A percentile compares a stretch with the other conserved stretches of the same genome.
phyloP scores from a whole-genome alignment of 257 asterid genomes.

The Primulina eburnea region DNA sequence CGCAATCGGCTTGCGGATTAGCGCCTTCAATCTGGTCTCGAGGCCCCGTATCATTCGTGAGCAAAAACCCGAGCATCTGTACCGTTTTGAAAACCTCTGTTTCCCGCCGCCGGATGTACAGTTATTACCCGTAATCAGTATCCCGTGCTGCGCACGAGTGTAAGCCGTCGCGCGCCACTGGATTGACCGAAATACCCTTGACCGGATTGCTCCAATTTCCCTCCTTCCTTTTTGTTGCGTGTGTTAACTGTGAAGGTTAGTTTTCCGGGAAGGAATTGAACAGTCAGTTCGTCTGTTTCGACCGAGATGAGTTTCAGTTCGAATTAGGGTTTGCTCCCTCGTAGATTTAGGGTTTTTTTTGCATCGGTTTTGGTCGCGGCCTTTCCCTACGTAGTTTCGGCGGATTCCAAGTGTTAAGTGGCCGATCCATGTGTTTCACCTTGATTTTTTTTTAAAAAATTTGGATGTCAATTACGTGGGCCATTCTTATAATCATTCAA shows the following conservation, averaged over 20 bases:
- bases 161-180: slow-evolving; percentile 22
- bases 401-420: slow-evolving; percentile 27
- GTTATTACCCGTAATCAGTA: slow-evolving; percentile 33
- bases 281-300: slow-evolving; percentile 28
- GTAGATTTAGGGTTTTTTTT: slow-evolving; percentile 41
- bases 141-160: slow-evolving; percentile 40
- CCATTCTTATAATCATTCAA: neutral
- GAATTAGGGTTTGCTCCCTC: slow-evolving; percentile 40
- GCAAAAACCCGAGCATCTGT: slow-evolving; percentile 36
- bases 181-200: slow-evolving; percentile 40
- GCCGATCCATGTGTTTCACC: slow-evolving; percentile 38
- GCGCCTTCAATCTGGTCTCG: slow-evolving; percentile 13
- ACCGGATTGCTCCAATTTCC: slow-evolving; percentile 27
- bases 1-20: slow-evolving; percentile 2
- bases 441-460: slow-evolving; percentile 7
- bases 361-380: slow-evolving; percentile 3
- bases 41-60: neutral
- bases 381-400: slow-evolving; percentile 10
- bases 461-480: slow-evolving; percentile 1
- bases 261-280: slow-evolving; percentile 19
- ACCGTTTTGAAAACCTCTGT: slow-evolving; percentile 48
- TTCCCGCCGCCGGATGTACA: slow-evolving; percentile 68
- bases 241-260: slow-evolving; percentile 35
- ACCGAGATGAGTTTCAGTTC: slow-evolving; percentile 11
- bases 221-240: slow-evolving; percentile 23